phyloP scores from a whole-genome alignment of 2,329 filamentous ascomycete genomes.

The Stagonosporopsis vannaccii region DNA sequence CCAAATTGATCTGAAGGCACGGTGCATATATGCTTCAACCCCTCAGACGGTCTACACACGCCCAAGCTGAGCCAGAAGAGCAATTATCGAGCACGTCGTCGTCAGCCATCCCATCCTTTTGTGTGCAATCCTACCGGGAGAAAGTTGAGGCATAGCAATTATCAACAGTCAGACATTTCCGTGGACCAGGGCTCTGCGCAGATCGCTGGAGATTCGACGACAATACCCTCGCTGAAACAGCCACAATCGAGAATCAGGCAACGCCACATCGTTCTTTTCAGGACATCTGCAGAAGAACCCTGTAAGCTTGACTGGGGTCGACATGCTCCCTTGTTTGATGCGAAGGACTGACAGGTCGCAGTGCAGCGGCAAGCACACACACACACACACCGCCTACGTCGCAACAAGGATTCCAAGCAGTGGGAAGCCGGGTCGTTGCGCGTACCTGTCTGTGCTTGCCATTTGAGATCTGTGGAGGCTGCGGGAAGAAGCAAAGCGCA shows the following conservation, averaged over 20 bases:
- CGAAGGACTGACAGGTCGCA: constrained; percentile 46
- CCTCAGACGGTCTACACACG: constrained; percentile 27
- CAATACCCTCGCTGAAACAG: constrained; percentile 42
- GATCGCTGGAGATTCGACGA: constrained; percentile 42
- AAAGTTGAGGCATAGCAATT: constrained; percentile 22
- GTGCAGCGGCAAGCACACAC: constrained; percentile 32
- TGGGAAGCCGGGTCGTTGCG: constrained; percentile 29
- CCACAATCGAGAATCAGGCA: constrained; percentile 39
- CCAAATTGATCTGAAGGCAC: constrained; percentile 39
- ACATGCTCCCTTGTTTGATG: constrained; percentile 36
- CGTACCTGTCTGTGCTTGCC: constrained; percentile 45
- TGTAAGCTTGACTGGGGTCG: constrained; percentile 46
- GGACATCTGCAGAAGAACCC: constrained; percentile 45
- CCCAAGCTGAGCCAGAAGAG: constrained; percentile 8
- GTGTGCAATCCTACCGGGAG: neutral
- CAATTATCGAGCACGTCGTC: neutral
- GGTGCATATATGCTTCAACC: constrained; percentile 48
- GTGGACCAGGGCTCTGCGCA: constrained; percentile 36
- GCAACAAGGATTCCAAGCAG: constrained; percentile 38
- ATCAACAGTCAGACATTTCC: constrained; percentile 25
- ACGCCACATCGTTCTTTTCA: constrained; percentile 46
- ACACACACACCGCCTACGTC: constrained; percentile 44
- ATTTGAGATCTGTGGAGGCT: constrained; percentile 49
- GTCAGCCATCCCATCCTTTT: neutral
- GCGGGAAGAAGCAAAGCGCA: constrained; percentile 49